Base-by-base conservation (phyloP, 176 grass and related monocot species). In the Thalia dealbata region DNA sequence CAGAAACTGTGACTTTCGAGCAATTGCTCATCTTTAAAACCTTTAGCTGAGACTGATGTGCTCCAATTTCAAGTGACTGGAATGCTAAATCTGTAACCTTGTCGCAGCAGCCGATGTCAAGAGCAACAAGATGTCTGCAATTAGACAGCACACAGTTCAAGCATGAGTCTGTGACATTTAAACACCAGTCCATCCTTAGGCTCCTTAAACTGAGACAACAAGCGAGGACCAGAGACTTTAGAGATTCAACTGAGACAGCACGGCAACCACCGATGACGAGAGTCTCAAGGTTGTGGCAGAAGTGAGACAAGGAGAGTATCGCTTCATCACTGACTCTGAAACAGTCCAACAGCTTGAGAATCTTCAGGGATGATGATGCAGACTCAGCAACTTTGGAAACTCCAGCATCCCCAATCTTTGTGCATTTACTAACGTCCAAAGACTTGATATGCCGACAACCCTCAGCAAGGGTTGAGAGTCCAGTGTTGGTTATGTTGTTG, bases 391-490 rank as follows among this genome's bases (percentile, higher is more conserved):
- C 86, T 82, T 68, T 90, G 45, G 67, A 85, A 6, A 97, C 14
- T 81, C 95, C 89, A 44, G 46, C 28, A 86, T 92, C 89, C 19
- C 82, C 79, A 75, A 97, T 82, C 81, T 96, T 90, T 45, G 62
- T 83, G 80, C 93, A 96, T 74, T 92, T 92, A 73, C 85, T 97
- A 78, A 97, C 42, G 74, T 97, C 93, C 63, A 97, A 66, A 27
- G 44, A 64, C 69, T 82, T 91, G 24, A 97, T 88, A 80, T 70
- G 32, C 65, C 14, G 82, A 64, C 89, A 86, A n/a, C 89, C 93
- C 63, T 88, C 73, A 12, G 89, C 83, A 41, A 97, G 81, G 50
- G 63, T 55, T 59, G 75, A 80, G 71, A 97, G 82, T 25, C 93
- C 93, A 43, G 71, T 27, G 79, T 97, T 81, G 46, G 87, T 97